Percentiles rank a stretch among this genome's conserved stretches.
Conservation (phyloP, 2,329 filamentous ascomycete species). For the Fusarium proliferatum region DNA sequence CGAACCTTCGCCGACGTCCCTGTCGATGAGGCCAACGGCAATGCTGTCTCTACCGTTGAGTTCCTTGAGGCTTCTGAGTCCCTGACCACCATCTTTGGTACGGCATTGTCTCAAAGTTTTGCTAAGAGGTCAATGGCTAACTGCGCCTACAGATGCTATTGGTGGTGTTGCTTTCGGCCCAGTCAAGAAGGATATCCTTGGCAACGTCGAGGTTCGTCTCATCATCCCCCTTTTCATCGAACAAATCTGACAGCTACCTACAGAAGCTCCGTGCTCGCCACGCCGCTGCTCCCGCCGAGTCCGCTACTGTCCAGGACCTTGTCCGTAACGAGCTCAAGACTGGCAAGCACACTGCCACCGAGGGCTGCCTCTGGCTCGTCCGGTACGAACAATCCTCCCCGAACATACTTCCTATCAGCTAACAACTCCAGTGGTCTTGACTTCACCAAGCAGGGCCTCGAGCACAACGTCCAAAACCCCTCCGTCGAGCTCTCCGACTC, state of each 20-base stretch:
- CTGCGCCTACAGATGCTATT: slow-evolving; percentile 63
- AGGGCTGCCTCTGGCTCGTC: slow-evolving; percentile 90
- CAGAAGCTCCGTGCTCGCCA: slow-evolving; percentile 92
- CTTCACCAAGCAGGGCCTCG: slow-evolving; percentile 89
- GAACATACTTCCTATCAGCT: neutral
- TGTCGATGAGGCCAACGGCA: slow-evolving; percentile 76
- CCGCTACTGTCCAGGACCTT: slow-evolving; percentile 86
- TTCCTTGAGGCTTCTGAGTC: slow-evolving; percentile 94
- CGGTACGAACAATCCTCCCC: slow-evolving; percentile 66
- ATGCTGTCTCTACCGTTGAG: slow-evolving; percentile 82
- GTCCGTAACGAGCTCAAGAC: slow-evolving; percentile 87
- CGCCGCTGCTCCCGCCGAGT: slow-evolving; percentile 79
- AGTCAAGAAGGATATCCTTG: slow-evolving; percentile 90
- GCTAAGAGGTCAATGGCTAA: slow-evolving; percentile 12
- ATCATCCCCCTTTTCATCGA: neutral
- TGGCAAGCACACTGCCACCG: slow-evolving; percentile 88
- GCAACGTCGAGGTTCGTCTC: slow-evolving; percentile 83
- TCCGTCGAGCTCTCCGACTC: slow-evolving; percentile 83
- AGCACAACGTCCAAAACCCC: slow-evolving; percentile 76
- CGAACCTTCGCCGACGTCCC: slow-evolving; percentile 86
- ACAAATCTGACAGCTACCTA: slow-evolving; percentile 29
- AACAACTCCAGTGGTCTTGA: slow-evolving; percentile 79
- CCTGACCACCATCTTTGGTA: slow-evolving; percentile 87
- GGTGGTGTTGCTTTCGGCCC: slow-evolving; percentile 83
- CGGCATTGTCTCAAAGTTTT: neutral